Evolutionary conservation across 2,329 filamentous ascomycete genomes (phyloP), one percentile per base, ranked within the genome.

Genomic region (Dothistroma pini): DNA sequence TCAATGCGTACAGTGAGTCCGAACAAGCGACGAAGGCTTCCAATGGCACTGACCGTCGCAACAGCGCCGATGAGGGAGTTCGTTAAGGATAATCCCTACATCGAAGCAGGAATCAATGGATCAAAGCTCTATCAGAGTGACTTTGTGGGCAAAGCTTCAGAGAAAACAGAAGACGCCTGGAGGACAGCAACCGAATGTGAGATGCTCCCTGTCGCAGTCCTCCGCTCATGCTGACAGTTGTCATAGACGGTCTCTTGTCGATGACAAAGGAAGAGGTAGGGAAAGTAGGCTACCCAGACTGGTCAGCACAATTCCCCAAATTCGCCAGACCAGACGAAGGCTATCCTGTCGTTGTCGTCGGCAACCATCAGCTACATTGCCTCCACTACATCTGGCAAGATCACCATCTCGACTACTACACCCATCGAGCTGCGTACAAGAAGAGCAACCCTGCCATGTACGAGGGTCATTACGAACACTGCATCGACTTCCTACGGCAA

Each of bases 321-420:
- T 29, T n/a, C 22, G 48, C 48, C 14, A 11, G 48, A 25, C 48
- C 48, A 2, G 48, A 51, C 12, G 19, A 51, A 51, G 48, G 48
- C 48, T 51, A 51, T 19, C 48, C 48, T 6, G n/a, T 51, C 29
- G 48, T 51, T 12, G 48, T 51, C 8, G 48, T 51, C 29, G 21
- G 48, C 11, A 51, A 51, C n/a, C 48, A 51, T 19, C 48, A 51
- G 21, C 48, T 51, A 11, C 48, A 51, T n/a, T 51, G 48, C 48
- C 48, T 51, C 2, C 48, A 51, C 29, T 51, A 51, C 48, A 51
- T 51, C 48, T 51, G 48, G 48, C 48, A 51, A 25, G 48, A 51
- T n/a, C 48, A 51, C 48, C 48, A 51, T 51, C 48, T 51, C 19
- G 48, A 51, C 48, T 51, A 51, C 48, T 51, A 51, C 48, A 51